A percentile compares a stretch with the other conserved stretches of the same genome.
phyloP scores from a whole-genome alignment of 2,329 filamentous ascomycete species.

The Tolypocladium tropicale region DNA sequence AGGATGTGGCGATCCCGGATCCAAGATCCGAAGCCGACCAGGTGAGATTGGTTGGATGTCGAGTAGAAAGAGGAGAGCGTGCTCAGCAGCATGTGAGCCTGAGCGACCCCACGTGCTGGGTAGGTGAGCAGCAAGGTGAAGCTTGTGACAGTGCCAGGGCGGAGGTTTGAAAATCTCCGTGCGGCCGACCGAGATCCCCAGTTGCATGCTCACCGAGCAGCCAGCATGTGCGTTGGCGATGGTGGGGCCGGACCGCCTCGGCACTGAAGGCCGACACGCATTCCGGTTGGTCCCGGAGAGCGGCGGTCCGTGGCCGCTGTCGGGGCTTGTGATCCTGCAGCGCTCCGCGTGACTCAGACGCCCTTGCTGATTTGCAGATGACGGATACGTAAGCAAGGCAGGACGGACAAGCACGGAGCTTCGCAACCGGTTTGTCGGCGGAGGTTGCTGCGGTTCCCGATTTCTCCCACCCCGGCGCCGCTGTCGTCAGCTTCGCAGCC shows the following conservation, averaged over 20 bases:
- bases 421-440: neutral
- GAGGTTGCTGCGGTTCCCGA: neutral
- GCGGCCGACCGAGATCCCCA: neutral
- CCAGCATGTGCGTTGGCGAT: conserved; percentile 1
- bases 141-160: neutral
- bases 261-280: neutral
- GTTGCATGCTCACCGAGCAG: neutral
- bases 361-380: neutral
- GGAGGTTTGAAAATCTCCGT: neutral
- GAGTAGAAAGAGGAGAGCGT: neutral
- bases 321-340: neutral
- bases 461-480: neutral
- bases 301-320: too few species aligned
- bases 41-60: neutral
- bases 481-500: neutral
- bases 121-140: neutral
- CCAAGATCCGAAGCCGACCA: neutral
- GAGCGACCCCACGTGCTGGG: neutral
- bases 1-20: neutral
- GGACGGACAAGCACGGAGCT: neutral
- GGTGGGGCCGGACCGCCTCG: conserved; percentile 2
- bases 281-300: neutral
- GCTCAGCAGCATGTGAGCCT: neutral
- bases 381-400: neutral
- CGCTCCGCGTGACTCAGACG: neutral